Conservation (phyloP, 2,329 filamentous ascomycete genomes). For the Orbilia ellipsospora region DNA sequence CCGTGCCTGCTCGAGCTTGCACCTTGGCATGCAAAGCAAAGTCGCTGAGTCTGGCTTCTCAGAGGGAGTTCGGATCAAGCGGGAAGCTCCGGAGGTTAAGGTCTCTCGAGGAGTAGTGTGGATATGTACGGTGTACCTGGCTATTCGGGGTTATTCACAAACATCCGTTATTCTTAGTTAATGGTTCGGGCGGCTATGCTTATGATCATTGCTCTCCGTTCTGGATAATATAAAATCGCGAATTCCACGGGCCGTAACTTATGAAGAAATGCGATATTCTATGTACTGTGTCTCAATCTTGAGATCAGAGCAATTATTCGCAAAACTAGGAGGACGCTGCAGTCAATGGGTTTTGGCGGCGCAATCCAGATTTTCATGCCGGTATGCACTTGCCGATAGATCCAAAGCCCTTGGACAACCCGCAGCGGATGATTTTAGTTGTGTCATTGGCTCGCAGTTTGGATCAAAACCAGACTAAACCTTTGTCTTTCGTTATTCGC, state of each 20-base stretch:
- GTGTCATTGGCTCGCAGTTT: slow-evolving; percentile 26
- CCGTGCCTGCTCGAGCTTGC: slow-evolving; percentile 7
- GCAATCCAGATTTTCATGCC: slow-evolving; percentile 20
- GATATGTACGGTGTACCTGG: too few relatives aligned
- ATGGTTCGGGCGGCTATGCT: neutral
- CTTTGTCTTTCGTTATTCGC: neutral
- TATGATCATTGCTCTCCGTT: too few relatives aligned
- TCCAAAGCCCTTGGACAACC: slow-evolving; percentile 32
- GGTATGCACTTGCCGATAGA: slow-evolving; percentile 33
- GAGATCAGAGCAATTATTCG: too few relatives aligned
- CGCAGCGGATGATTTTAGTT: slow-evolving; percentile 29
- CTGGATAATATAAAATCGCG: neutral
- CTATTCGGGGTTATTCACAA: too few relatives aligned
- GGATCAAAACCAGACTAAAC: neutral
- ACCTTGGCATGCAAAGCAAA: slow-evolving; percentile 1
- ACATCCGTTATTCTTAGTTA: too few relatives aligned
- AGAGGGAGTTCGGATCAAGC: neutral
- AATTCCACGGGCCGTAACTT: neutral
- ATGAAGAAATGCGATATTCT: neutral
- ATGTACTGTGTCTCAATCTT: too few relatives aligned
- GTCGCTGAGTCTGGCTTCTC: neutral
- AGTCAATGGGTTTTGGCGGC: neutral
- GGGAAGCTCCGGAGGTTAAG: slow-evolving; percentile 5
- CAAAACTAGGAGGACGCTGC: neutral
- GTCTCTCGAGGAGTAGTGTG: too few relatives aligned